phyloP scores from a whole-genome alignment of 768 basidiomycete genomes.

The Lyophyllum atratum region DNA sequence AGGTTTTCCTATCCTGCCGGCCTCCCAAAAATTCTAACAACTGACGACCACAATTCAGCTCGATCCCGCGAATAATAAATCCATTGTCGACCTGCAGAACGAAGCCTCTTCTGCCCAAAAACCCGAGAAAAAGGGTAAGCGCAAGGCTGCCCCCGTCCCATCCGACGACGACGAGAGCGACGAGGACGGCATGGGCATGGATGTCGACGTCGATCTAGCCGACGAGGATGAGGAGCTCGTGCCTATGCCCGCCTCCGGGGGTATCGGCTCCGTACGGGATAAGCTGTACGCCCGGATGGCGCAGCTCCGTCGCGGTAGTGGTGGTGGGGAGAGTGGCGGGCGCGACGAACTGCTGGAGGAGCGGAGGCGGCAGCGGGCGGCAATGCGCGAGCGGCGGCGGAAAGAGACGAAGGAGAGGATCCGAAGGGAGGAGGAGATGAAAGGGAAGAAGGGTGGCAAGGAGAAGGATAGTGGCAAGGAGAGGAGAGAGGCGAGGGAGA shows the following conservation, averaged over 20 bases:
- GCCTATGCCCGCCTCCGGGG: conserved; percentile 66
- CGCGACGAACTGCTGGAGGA: conserved; percentile 86
- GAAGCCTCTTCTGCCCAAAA: conserved; percentile 36
- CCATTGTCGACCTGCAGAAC: conserved; percentile 69
- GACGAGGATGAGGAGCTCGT: conserved; percentile 35
- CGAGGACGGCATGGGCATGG: conserved; percentile 31
- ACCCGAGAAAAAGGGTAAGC: conserved; percentile 44
- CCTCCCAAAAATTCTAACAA: not conserved
- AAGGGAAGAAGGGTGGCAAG: conserved; percentile 49
- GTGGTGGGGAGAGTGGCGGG: conserved; percentile 50
- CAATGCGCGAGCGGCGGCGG: conserved; percentile 81
- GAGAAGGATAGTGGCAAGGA: conserved; percentile 40
- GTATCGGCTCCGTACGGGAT: conserved; percentile 64
- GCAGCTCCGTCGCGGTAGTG: conserved; percentile 53
- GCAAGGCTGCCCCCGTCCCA: conserved; percentile 37
- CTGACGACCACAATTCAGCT: conserved; percentile 52
- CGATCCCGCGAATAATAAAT: conserved; percentile 88
- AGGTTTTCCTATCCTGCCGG: conserved; percentile 45
- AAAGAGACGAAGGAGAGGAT: conserved; percentile 88
- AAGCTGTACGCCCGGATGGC: conserved; percentile 79
- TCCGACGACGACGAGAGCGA: conserved; percentile 35
- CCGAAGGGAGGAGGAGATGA: conserved; percentile 59
- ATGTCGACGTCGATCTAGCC: conserved; percentile 41
- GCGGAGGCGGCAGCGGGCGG: conserved; percentile 71
- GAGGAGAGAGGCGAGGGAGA: conserved; percentile 23